phyloP scores from a whole-genome alignment of 768 basidiomycete species.

The Trametes villosa region DNA sequence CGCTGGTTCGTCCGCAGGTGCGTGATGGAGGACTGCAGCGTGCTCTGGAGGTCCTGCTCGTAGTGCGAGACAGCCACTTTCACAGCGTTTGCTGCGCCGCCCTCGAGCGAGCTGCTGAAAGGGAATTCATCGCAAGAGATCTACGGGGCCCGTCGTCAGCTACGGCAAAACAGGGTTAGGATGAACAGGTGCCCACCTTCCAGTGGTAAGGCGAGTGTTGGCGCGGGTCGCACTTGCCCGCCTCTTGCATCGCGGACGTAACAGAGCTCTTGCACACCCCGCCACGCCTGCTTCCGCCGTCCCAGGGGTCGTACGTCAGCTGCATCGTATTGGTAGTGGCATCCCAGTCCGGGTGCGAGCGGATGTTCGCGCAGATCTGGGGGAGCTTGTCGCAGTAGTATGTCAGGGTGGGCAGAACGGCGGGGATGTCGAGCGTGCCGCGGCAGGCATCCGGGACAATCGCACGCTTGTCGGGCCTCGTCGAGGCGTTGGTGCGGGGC shows the following conservation, averaged over 20 bases:
- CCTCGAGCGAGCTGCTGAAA: constrained; percentile 6
- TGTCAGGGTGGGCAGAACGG: constrained; percentile 1
- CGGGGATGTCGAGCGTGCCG: not conserved
- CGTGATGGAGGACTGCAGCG: constrained; percentile 1
- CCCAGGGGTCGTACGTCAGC: constrained; percentile 10
- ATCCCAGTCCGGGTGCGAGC: constrained; percentile 1
- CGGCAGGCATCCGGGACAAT: not conserved
- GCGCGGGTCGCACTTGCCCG: constrained; percentile 5
- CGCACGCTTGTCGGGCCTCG: not conserved
- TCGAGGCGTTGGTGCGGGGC: not conserved
- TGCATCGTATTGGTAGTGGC: not conserved
- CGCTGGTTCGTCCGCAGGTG: not conserved
- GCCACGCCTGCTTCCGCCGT: not conserved
- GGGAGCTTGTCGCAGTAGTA: constrained; percentile 12
- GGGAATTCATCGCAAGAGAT: constrained; percentile 17
- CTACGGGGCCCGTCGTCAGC: not conserved
- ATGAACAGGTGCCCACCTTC: not conserved
- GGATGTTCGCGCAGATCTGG: constrained; percentile 11
- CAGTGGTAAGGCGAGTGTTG: constrained; percentile 7
- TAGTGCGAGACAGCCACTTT: not conserved
- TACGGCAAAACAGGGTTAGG: no score
- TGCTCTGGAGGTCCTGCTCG: constrained; percentile 9
- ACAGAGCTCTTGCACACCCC: not conserved
- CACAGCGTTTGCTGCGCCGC: not conserved
- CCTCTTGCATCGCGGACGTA: not conserved